Percentiles rank a stretch among this genome's conserved stretches.
Conservation (phyloP, 352 stramenopile genomes). For the Phytophthora sansomeana region DNA sequence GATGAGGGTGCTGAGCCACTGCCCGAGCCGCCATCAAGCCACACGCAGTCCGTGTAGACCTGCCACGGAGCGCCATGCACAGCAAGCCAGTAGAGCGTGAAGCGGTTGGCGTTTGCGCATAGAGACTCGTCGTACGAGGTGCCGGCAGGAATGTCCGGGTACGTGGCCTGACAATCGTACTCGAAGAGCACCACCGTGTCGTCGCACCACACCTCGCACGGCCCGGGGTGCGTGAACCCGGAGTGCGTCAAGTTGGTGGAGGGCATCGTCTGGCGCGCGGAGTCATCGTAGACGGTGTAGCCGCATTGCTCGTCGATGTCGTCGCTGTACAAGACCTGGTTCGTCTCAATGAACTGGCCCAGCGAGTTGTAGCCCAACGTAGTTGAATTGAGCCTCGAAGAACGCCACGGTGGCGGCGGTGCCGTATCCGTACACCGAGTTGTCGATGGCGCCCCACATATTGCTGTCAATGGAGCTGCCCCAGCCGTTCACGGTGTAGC, state of each 20-base stretch:
- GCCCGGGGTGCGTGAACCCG: conserved; percentile 59
- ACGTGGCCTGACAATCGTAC: conserved; percentile 53
- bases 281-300: conserved; percentile 46
- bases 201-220: conserved; percentile 67
- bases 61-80: conserved; percentile 59
- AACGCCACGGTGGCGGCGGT: conserved; percentile 45
- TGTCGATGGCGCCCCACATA: conserved; percentile 50
- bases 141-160: conserved; percentile 34
- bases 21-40: conserved; percentile 36
- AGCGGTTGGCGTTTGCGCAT: conserved; percentile 45
- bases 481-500: conserved; percentile 53
- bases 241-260: conserved; percentile 48
- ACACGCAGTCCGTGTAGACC: conserved; percentile 68
- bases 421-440: conserved; percentile 50
- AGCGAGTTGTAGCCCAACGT: conserved; percentile 53
- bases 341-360: conserved; percentile 52
- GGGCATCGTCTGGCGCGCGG: conserved; percentile 37
- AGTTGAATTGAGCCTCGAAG: conserved; percentile 46
- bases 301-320: conserved; percentile 48
- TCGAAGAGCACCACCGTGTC: conserved; percentile 56
- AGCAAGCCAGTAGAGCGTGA: conserved; percentile 61
- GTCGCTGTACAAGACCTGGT: conserved; percentile 50
- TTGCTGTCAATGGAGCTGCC: conserved; percentile 52
- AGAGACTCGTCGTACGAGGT: conserved; percentile 56
- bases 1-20: conserved; percentile 26